Evolutionary conservation across 176 grass and related monocot genomes (phyloP), one percentile per base, ranked within the genome.

Genomic region (Areca catechu): DNA sequence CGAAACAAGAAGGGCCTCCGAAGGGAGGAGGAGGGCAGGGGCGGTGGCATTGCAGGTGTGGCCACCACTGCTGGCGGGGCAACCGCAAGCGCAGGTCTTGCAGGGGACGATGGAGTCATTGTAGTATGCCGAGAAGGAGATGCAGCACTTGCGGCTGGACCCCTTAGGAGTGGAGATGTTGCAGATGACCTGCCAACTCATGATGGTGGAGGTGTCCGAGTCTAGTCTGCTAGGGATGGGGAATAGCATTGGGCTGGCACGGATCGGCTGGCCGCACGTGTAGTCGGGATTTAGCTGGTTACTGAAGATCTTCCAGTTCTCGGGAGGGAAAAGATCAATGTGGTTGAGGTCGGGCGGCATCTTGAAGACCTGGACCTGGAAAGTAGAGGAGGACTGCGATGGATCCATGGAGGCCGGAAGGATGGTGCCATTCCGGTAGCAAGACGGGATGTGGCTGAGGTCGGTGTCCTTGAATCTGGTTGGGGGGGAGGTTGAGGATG

Each of bases 291-390:
- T 96, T 7, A 96, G 72, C 2, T 83, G 52, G 1, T 73, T 71
- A 0, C 92, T 86, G 0, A 54, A 22, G 43, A 96, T 90, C 72
- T 81, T 90, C 67, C 82, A 90, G 53, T 79, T 87, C 59, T 60
- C 66, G 15, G 92, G 86, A 0, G 91, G 92, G 30, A 27, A 82
- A 7, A 96, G 75, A 61, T 67, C 79, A 27, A 83, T 90, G 25
- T 80, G 70, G 64, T 96, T 96, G 24, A 90, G 24, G 60, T 96
- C 83, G 1, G 86, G 86, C 21, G 86, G 83, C 92, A 96, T 88
- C 84, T 96, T 96, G 83, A 18, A 96, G 15, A 96, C 92, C 71
- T 96, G 80, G 57, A 96, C 79, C 58, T 96, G 92, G 86, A 96
- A 96, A 0, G 92, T 70, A 3, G 92, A 96, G 76, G 81, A 78